Conservation (phyloP, 2,329 filamentous ascomycete genomes). For the Penicillium sp. region DNA sequence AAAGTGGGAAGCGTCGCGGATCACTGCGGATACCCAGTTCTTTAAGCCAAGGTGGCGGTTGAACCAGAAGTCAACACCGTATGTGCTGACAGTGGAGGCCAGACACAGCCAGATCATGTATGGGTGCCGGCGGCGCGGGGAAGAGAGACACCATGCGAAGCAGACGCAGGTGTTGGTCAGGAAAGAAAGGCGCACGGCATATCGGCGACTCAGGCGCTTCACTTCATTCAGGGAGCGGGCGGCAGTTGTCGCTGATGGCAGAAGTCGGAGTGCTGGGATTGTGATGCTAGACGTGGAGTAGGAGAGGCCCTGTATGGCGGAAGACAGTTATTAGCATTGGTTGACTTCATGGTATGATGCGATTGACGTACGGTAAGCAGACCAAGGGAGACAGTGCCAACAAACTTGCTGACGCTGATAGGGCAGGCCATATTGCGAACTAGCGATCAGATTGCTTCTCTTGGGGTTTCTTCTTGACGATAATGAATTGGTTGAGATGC, state of each 20-base stretch:
- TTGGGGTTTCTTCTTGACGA: background rate
- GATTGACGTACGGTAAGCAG: constrained; percentile 70
- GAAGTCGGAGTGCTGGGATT: constrained; percentile 73
- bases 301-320: constrained; percentile 67
- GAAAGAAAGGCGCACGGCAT: constrained; percentile 64
- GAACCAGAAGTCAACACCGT: constrained; percentile 66
- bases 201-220: constrained; percentile 58
- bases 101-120: constrained; percentile 84
- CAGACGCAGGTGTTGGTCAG: constrained; percentile 69
- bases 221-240: constrained; percentile 68
- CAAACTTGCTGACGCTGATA: constrained; percentile 82
- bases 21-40: constrained; percentile 29
- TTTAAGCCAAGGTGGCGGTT: constrained; percentile 59
- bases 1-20: constrained; percentile 45
- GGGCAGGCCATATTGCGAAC: constrained; percentile 58
- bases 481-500: background rate
- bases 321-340: constrained; percentile 10
- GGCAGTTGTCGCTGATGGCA: constrained; percentile 70
- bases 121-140: constrained; percentile 71
- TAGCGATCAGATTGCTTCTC: too few relatives aligned
- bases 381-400: constrained; percentile 84
- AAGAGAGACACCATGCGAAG: constrained; percentile 73
- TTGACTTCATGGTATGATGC: constrained; percentile 8
- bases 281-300: constrained; percentile 76
- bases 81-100: constrained; percentile 48